Percentiles rank a stretch among this genome's conserved stretches.
These are phyloP conservation scores for Biscogniauxia marginata DNA, from an alignment of 2,329 filamentous ascomycete species.

Conservation along the genomic window DNA sequence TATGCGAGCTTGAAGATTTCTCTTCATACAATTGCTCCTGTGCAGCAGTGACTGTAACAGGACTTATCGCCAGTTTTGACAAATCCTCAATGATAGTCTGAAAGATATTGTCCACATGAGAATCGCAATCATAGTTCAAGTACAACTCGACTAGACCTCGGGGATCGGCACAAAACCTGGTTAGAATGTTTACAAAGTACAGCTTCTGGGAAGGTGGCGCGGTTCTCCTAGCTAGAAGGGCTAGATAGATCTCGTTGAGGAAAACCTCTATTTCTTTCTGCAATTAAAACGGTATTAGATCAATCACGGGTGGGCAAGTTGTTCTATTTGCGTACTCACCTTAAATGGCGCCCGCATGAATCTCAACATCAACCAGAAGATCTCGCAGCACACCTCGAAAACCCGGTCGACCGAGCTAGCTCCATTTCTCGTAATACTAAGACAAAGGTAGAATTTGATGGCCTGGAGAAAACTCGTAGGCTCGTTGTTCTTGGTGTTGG, in stretches of 20 bases:
- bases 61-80: slow-evolving; percentile 78
- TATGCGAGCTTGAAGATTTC: slow-evolving; percentile 60
- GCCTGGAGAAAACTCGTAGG: slow-evolving; percentile 90
- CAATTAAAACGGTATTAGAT: slow-evolving; percentile 22
- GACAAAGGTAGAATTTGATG: slow-evolving; percentile 93
- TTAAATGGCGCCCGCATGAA: slow-evolving; percentile 92
- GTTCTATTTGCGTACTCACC: slow-evolving; percentile 44
- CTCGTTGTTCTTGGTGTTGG: slow-evolving; percentile 83
- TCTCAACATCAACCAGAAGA: slow-evolving; percentile 97
- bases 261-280: slow-evolving; percentile 98
- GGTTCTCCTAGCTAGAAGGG: slow-evolving; percentile 82
- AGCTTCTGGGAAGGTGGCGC: slow-evolving; percentile 89
- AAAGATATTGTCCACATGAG: slow-evolving; percentile 95
- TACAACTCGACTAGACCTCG: slow-evolving; percentile 91
- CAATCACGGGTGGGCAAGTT: slow-evolving; percentile 2
- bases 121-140: slow-evolving; percentile 96
- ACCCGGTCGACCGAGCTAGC: slow-evolving; percentile 89
- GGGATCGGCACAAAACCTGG: slow-evolving; percentile 80
- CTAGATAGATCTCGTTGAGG: slow-evolving; percentile 93
- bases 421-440: slow-evolving; percentile 92
- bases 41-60: slow-evolving; percentile 69
- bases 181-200: slow-evolving; percentile 83
- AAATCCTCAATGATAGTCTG: slow-evolving; percentile 93
- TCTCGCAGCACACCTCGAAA: slow-evolving; percentile 94
- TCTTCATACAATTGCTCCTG: slow-evolving; percentile 90